Evolutionary conservation across 2,329 filamentous ascomycete species (phyloP).

Genomic region (Paecilomyces variotii): DNA sequence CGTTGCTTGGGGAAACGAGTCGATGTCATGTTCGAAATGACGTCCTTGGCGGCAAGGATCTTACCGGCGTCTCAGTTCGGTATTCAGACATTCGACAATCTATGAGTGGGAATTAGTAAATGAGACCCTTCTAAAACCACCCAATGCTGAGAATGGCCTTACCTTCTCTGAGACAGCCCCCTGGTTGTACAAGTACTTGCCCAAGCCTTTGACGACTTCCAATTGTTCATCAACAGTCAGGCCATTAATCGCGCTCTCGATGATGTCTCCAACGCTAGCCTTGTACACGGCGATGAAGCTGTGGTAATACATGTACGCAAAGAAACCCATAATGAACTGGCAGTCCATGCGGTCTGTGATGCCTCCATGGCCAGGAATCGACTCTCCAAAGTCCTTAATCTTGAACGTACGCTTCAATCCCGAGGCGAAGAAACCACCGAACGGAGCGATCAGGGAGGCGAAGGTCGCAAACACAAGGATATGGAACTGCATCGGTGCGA

Average conservation of each 20-base stretch:
- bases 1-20: slow-evolving; percentile 3
- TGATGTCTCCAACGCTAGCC: slow-evolving; percentile 73
- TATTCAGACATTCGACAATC: slow-evolving; percentile 30
- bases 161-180: slow-evolving; percentile 50
- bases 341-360: slow-evolving; percentile 99
- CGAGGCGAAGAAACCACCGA: slow-evolving; percentile 96
- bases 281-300: slow-evolving; percentile 90
- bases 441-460: slow-evolving; percentile 91
- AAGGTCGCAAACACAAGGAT: slow-evolving; percentile 85
- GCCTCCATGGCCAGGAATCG: slow-evolving; percentile 92
- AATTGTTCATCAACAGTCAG: slow-evolving; percentile 80
- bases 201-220: slow-evolving; percentile 59
- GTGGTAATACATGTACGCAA: slow-evolving; percentile 97
- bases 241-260: slow-evolving; percentile 88
- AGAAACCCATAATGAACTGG: slow-evolving; percentile 99
- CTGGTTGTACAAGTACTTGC: slow-evolving; percentile 58
- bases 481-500: slow-evolving; percentile 89
- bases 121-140: not conserved
- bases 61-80: slow-evolving; percentile 27
- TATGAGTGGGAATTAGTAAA: slow-evolving; percentile 13
- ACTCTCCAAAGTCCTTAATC: slow-evolving; percentile 99
- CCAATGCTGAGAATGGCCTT: slow-evolving; percentile 9
- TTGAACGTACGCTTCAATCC: slow-evolving; percentile 98
- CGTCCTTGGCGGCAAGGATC: slow-evolving; percentile 6
- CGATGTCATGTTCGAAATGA: not conserved